A percentile compares a stretch with the other conserved stretches of the same genome.
phyloP scores from a whole-genome alignment of 768 basidiomycete species.

The Lentinula sp. region DNA sequence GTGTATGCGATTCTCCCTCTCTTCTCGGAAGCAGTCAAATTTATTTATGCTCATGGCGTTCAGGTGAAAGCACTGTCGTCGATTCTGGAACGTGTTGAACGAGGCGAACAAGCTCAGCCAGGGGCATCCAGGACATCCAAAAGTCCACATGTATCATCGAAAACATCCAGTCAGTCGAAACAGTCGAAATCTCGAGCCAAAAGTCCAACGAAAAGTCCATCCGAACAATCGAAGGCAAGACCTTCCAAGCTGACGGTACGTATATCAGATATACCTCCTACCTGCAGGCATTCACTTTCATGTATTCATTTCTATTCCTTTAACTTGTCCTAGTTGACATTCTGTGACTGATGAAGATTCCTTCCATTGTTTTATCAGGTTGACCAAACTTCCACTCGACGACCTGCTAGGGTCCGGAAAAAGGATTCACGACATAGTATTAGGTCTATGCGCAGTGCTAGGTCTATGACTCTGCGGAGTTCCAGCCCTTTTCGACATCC shows the following conservation, averaged over 20 bases:
- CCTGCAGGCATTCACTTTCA: not conserved
- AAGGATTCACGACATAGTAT: constrained; percentile 1
- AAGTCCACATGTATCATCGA: not conserved
- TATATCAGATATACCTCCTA: not conserved
- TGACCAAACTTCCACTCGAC: not conserved
- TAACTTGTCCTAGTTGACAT: not conserved
- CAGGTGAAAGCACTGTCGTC: not conserved
- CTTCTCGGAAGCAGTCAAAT: not conserved
- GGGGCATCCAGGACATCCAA: not conserved
- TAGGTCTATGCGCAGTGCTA: not conserved
- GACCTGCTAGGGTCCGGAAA: not conserved
- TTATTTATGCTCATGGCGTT: too few relatives aligned
- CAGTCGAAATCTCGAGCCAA: not conserved
- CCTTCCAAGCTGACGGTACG: not conserved
- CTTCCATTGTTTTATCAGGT: not conserved
- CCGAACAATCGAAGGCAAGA: not conserved
- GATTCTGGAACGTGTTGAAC: not conserved
- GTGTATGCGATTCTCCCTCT: too few relatives aligned
- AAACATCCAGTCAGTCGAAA: not conserved
- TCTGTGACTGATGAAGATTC: not conserved
- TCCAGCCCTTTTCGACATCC: not conserved
- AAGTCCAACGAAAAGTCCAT: not conserved
- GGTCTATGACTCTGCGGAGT: not conserved
- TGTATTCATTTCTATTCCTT: not conserved
- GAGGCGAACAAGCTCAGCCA: not conserved